Evolutionary conservation across 257 asterid species (phyloP), one percentile per base, ranked within the genome.

Genomic region (Cinchona pubescens): DNA sequence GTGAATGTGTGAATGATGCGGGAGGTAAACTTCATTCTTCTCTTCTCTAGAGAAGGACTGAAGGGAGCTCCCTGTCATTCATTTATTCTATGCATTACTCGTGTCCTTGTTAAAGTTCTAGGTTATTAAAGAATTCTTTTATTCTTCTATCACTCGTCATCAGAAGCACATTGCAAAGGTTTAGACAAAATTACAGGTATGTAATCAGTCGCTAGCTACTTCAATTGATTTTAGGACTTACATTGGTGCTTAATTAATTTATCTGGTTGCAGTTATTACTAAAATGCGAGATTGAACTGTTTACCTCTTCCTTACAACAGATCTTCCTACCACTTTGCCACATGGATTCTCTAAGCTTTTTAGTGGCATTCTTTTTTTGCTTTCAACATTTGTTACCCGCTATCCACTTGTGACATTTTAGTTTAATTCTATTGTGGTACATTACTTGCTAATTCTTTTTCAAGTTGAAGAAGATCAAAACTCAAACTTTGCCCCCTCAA

Each of bases 51-150:
- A 89, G 85, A 88, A 88, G 96, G 96, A 90, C 96, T 90, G 96
- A 90, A 90, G 96, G 96, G 96, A 90, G 96, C 96, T 90, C 96
- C 95, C 92, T 85, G 69, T 74, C 75, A 35, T 64, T 70, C 30
- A 15, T 68, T 65, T 35, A 38, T 62, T 75, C 67, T n/a, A 4
- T 73, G 34, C 45, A 34, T 79, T 27, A n/a, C 16, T 7, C 9
- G 4, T 13, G 6, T 25, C 4, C 25, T 15, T 9, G 27, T 13
- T 30, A 6, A 42, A 40, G 27, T 75, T 13, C 7, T 16, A 25
- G 23, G n/a, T 7, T 43, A 23, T 34, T 30, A 53, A 42, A 48
- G 46, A 48, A 55, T 76, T 32, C 21, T 4, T 3, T 35, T 40
- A n/a, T 71, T 45, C 23, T 69, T 69, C 21, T 23, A 35, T 58